These are phyloP conservation scores for Yarrowia sp. DNA, from an alignment of 805 yeast species.

Conservation along the genomic window DNA sequence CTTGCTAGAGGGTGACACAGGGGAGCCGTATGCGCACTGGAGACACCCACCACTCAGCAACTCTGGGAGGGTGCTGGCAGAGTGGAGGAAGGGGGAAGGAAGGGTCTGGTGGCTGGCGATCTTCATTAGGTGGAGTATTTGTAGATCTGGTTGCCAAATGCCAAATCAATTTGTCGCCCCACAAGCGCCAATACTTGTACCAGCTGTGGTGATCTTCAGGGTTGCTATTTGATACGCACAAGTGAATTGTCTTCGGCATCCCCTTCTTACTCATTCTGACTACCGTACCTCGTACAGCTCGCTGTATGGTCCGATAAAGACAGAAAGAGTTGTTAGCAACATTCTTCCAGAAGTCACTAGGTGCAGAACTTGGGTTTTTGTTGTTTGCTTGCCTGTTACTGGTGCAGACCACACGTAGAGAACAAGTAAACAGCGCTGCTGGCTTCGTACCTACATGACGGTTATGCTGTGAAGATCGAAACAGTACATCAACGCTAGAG, in stretches of 20 bases:
- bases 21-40: constrained; percentile 11
- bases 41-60: not conserved
- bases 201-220: not conserved
- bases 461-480: constrained; percentile 25
- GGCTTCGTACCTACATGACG: constrained; percentile 30
- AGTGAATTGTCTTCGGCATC: not conserved
- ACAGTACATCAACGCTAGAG: not conserved
- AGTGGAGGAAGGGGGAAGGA: not conserved
- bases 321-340: constrained; percentile 8
- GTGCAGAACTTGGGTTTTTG: constrained; percentile 10
- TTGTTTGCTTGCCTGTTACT: constrained; percentile 13
- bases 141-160: not conserved
- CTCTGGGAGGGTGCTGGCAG: too few relatives aligned
- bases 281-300: not conserved
- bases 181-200: too few relatives aligned
- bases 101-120: constrained; percentile 10
- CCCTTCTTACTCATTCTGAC: constrained; percentile 7
- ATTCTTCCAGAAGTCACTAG: constrained; percentile 14
- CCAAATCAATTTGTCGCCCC: too few relatives aligned
- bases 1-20: constrained; percentile 11
- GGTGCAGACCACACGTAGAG: constrained; percentile 25
- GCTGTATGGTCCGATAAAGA: not conserved
- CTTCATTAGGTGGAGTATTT: not conserved
- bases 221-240: constrained; percentile 13
- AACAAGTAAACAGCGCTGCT: constrained; percentile 11